phyloP scores from a whole-genome alignment of 768 basidiomycete genomes.

The Pisolithus microcarpus region DNA sequence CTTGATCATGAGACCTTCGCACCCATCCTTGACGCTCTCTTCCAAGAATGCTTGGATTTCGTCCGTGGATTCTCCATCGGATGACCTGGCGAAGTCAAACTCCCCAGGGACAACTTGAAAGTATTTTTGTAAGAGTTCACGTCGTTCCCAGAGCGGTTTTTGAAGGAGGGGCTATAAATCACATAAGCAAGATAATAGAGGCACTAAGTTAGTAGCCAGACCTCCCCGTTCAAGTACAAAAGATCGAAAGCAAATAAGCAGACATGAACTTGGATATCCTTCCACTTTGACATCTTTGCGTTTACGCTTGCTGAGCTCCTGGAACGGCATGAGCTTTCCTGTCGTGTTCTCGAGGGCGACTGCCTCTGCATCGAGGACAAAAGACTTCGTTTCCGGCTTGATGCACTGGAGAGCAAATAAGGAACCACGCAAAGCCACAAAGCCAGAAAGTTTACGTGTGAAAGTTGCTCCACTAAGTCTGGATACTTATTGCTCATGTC shows the following conservation, averaged over 20 bases:
- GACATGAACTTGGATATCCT: constrained; percentile 93
- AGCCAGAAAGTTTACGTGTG: constrained; percentile 46
- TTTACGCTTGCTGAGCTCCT: constrained; percentile 90
- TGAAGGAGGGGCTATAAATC: constrained; percentile 69
- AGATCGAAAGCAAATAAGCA: constrained; percentile 96
- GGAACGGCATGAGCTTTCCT: constrained; percentile 91
- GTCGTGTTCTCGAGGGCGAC: constrained; percentile 88
- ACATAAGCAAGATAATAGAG: background rate
- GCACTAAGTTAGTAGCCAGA: constrained; percentile 22
- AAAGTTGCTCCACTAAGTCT: constrained; percentile 91
- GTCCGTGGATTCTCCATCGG: constrained; percentile 82
- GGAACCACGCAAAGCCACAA: background rate
- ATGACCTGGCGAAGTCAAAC: constrained; percentile 88
- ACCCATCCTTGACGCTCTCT: constrained; percentile 95
- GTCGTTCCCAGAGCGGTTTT: constrained; percentile 64
- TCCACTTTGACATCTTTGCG: constrained; percentile 97
- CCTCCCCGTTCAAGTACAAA: constrained; percentile 95
- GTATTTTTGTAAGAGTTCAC: constrained; percentile 68
- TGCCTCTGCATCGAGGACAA: constrained; percentile 94
- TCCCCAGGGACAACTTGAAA: constrained; percentile 82
- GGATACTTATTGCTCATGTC: constrained; percentile 99
- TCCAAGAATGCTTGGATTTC: constrained; percentile 94
- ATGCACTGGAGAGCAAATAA: constrained; percentile 54
- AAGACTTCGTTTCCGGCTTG: constrained; percentile 75
- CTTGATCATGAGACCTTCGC: constrained; percentile 99